Conservation (phyloP, 805 yeast genomes). For the Yamadazyma scolyti region DNA sequence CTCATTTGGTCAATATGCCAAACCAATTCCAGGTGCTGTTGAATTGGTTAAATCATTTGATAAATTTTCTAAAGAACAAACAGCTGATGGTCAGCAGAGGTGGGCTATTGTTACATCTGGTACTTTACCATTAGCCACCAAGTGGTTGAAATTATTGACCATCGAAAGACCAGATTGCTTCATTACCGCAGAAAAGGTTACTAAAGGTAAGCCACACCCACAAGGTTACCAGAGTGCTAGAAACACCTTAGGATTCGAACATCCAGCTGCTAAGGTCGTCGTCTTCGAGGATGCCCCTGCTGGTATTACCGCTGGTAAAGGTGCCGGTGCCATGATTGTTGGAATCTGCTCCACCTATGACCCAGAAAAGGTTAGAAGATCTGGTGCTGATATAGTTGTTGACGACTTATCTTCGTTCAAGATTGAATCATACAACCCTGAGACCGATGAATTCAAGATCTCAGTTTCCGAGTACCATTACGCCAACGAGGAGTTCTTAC, state of each 20-base stretch:
- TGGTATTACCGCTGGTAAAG: slow-evolving; percentile 79
- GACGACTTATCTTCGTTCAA: slow-evolving; percentile 63
- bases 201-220: slow-evolving; percentile 82
- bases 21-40: slow-evolving; percentile 73
- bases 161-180: slow-evolving; percentile 66
- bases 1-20: slow-evolving; percentile 68
- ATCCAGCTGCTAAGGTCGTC: slow-evolving; percentile 40
- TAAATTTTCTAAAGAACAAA: slow-evolving; percentile 40
- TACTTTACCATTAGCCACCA: slow-evolving; percentile 68
- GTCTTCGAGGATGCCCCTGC: slow-evolving; percentile 91
- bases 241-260: slow-evolving; percentile 39
- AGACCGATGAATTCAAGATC: slow-evolving; percentile 42
- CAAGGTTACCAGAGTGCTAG: slow-evolving; percentile 71
- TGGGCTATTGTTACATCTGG: slow-evolving; percentile 93
- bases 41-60: slow-evolving; percentile 56
- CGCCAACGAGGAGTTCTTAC: slow-evolving; percentile 39
- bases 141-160: slow-evolving; percentile 68
- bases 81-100: slow-evolving; percentile 44
- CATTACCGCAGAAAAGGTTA: slow-evolving; percentile 78
- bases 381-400: slow-evolving; percentile 82
- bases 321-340: slow-evolving; percentile 76
- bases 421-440: slow-evolving; percentile 50
- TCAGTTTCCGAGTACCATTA: slow-evolving; percentile 38
- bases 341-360: slow-evolving; percentile 82
- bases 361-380: slow-evolving; percentile 60